phyloP scores from a whole-genome alignment of 2,329 filamentous ascomycete genomes.

The Coccinonectria pachysandricola region DNA sequence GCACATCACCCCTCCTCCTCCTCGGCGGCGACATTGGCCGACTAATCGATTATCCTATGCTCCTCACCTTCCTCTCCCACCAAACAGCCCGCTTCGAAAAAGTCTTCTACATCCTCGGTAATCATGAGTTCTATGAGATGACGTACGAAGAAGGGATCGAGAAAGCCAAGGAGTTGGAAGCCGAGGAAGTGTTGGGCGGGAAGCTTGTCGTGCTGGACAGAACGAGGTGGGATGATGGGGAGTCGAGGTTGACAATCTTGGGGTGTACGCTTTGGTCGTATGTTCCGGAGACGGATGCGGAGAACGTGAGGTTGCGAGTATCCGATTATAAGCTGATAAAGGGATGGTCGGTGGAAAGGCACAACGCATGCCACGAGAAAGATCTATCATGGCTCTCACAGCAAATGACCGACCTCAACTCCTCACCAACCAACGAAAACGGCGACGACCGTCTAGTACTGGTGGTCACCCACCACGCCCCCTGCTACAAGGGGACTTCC shows the following conservation, averaged over 20 bases:
- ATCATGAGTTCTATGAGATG: conserved; percentile 43
- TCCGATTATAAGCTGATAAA: conserved; percentile 45
- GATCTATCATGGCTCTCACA: conserved; percentile 41
- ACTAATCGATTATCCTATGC: conserved; percentile 34
- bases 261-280: conserved; percentile 49
- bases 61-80: conserved; percentile 31
- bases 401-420: conserved; percentile 23
- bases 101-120: conserved; percentile 40
- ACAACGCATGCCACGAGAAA: conserved; percentile 35
- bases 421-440: conserved; percentile 1
- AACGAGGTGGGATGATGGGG: conserved; percentile 27
- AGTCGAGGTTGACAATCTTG: conserved; percentile 37
- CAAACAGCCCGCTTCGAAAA: conserved; percentile 32
- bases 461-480: conserved; percentile 48
- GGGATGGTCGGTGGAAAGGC: conserved; percentile 37
- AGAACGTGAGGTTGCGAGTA: conserved; percentile 32
- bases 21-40: conserved; percentile 41
- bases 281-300: conserved; percentile 29
- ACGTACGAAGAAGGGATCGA: conserved; percentile 27
- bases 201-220: conserved; percentile 35
- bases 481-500: conserved; percentile 37
- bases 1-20: conserved; percentile 31
- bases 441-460: conserved; percentile 25
- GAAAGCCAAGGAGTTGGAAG: conserved; percentile 25
- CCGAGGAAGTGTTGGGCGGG: conserved; percentile 27